Percentiles rank a stretch among this genome's conserved stretches.
Evolutionary conservation across 345 rosid species (phyloP).

Genomic region (Firmiana major): DNA sequence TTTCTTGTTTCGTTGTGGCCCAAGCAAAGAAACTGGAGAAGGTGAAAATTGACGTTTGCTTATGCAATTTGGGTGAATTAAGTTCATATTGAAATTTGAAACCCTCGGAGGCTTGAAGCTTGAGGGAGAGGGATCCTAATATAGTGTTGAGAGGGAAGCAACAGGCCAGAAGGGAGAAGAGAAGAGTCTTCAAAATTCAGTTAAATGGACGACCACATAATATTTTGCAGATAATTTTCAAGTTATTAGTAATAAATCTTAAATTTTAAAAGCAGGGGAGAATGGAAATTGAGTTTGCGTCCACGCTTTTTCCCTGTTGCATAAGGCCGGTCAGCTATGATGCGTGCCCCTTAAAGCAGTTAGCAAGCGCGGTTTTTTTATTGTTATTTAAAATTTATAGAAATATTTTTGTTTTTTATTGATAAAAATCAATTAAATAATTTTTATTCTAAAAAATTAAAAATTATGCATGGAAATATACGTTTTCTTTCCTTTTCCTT

Average conservation of each 20-base stretch:
- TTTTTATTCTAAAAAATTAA: no score
- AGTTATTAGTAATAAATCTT: not conserved
- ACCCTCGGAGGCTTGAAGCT: no score
- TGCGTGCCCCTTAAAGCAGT: no score
- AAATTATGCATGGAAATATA: no score
- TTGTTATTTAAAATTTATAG: no score
- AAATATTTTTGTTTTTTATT: no score
- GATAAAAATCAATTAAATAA: no score
- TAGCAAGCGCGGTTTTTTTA: no score
- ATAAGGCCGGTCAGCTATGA: no score
- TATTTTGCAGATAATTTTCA: not conserved
- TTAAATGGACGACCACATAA: not conserved
- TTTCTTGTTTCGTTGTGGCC: conserved; percentile 14
- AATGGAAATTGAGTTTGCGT: not conserved
- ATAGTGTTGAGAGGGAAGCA: not conserved
- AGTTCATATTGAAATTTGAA: conserved; percentile 4
- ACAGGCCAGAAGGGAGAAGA: not conserved
- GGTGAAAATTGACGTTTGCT: conserved; percentile 5
- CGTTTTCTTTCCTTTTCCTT: no score
- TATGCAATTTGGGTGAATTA: conserved; percentile 9
- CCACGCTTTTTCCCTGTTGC: not conserved
- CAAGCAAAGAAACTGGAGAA: conserved; percentile 9
- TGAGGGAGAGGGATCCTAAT: conserved; percentile 1
- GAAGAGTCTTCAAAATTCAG: not conserved
- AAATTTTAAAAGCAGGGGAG: not conserved